A percentile compares a stretch with the other conserved stretches of the same genome.
Evolutionary conservation across 441 rosid species (phyloP).

Genomic region (Mallotus japonicus): DNA sequence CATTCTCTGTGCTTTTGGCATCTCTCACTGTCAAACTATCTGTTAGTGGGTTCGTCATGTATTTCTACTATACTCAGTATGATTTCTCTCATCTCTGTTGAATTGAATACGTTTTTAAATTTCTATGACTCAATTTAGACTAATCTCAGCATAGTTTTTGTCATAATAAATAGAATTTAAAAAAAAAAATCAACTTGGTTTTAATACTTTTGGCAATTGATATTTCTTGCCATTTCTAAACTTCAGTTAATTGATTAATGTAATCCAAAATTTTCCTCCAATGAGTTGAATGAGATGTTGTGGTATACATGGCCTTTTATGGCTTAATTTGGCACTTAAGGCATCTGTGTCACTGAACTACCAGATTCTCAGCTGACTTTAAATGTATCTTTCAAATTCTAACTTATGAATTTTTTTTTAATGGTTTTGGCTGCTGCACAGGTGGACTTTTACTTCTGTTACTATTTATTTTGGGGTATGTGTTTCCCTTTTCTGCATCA

Average conservation of each 20-base stretch:
- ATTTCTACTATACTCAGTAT: constrained; percentile 87
- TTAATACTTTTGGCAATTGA: not conserved
- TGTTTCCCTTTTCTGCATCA: not conserved
- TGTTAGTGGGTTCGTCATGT: constrained; percentile 60
- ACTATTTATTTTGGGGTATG: constrained; percentile 81
- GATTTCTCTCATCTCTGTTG: constrained; percentile 22
- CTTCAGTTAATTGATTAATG: constrained; percentile 1
- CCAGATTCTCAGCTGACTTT: constrained; percentile 12
- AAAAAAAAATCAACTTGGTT: not conserved
- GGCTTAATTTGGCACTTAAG: not conserved
- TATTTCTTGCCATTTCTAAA: not conserved
- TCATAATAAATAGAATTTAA: too few species aligned
- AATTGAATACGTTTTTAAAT: not conserved
- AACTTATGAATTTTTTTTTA: constrained; percentile 5
- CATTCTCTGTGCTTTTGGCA: constrained; percentile 59
- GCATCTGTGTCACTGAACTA: not conserved
- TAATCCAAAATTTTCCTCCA: not conserved
- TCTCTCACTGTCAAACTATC: constrained; percentile 44
- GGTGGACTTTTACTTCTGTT: constrained; percentile 85
- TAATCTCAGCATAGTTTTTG: too few species aligned
- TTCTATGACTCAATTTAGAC: not conserved
- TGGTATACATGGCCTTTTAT: not conserved
- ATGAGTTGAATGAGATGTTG: not conserved
- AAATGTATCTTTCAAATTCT: not conserved
- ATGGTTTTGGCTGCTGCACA: constrained; percentile 30